Percentiles rank a stretch among this genome's conserved stretches.
phyloP scores from a whole-genome alignment of 805 yeast genomes.

The Pichia nakasei region DNA sequence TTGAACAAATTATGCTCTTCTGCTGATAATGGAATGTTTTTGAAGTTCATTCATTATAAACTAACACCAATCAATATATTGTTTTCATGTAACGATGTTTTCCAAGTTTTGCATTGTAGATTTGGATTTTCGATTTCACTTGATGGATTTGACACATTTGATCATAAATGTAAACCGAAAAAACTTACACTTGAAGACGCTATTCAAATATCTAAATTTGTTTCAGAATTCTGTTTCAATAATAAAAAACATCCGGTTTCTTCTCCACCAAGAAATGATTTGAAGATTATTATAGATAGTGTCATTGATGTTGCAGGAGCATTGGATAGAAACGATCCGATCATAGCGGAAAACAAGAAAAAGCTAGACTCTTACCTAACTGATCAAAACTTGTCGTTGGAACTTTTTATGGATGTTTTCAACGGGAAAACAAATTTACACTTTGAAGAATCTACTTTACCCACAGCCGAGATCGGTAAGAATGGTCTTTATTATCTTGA shows the following conservation, averaged over 20 bases:
- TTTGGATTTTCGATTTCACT: constrained; percentile 58
- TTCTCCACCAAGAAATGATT: constrained; percentile 58
- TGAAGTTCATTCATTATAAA: constrained; percentile 49
- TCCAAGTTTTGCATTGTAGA: constrained; percentile 72
- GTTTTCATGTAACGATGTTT: constrained; percentile 55
- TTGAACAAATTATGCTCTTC: constrained; percentile 57
- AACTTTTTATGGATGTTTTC: constrained; percentile 40
- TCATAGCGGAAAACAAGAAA: constrained; percentile 38
- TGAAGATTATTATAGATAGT: constrained; percentile 63
- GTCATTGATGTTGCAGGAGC: constrained; percentile 66
- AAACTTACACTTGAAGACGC: constrained; percentile 33
- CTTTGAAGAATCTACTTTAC: constrained; percentile 23
- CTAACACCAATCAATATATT: constrained; percentile 34
- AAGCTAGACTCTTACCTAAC: constrained; percentile 40
- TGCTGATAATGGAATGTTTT: constrained; percentile 46
- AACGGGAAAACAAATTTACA: constrained; percentile 36
- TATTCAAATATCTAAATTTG: constrained; percentile 29
- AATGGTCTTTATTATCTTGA: constrained; percentile 62
- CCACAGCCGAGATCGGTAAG: constrained; percentile 29
- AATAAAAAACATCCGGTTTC: constrained; percentile 52
- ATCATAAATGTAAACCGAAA: constrained; percentile 46
- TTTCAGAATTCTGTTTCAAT: constrained; percentile 46
- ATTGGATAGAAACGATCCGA: constrained; percentile 38
- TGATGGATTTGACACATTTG: constrained; percentile 53
- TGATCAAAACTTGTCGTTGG: constrained; percentile 33